Percentiles rank a stretch among this genome's conserved stretches.
Evolutionary conservation across 371 early-diverging fungal species (phyloP).

Genomic region (Mucor velutinosus): DNA sequence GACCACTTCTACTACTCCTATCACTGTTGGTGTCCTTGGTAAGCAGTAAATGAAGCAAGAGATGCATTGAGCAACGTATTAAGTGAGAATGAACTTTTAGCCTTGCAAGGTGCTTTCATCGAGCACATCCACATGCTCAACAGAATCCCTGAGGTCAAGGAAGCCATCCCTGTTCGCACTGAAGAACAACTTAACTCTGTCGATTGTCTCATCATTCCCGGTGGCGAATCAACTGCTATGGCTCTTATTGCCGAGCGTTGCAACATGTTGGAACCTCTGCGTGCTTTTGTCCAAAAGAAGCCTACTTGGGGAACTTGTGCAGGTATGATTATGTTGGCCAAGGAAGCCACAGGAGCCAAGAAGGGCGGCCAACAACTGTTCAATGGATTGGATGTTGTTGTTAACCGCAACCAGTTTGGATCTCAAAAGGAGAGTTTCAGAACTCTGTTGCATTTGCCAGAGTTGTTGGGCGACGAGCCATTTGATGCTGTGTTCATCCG

Average conservation of each 20-base stretch:
- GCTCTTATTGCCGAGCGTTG: conserved; percentile 86
- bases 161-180: conserved; percentile 73
- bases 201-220: conserved; percentile 93
- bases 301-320: conserved; percentile 98
- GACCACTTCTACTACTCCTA: conserved; percentile 9
- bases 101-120: conserved; percentile 91
- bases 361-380: conserved; percentile 85
- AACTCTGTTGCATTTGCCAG: conserved; percentile 66
- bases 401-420: conserved; percentile 94
- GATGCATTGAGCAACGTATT: background rate
- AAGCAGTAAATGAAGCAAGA: background rate
- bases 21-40: conserved; percentile 35
- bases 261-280: conserved; percentile 75
- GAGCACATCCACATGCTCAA: conserved; percentile 88
- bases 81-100: conserved; percentile 37
- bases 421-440: conserved; percentile 90
- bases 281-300: conserved; percentile 72
- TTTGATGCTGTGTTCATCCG: conserved; percentile 94
- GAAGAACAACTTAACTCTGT: conserved; percentile 63
- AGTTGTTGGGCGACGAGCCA: conserved; percentile 46
- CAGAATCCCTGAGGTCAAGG: conserved; percentile 57
- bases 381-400: conserved; percentile 81
- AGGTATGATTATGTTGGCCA: conserved; percentile 90
- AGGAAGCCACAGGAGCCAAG: conserved; percentile 75
- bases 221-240: conserved; percentile 95